These are phyloP conservation scores for Arthrobotrys sinensis DNA, from an alignment of 2,329 filamentous ascomycete species.

Conservation along the genomic window DNA sequence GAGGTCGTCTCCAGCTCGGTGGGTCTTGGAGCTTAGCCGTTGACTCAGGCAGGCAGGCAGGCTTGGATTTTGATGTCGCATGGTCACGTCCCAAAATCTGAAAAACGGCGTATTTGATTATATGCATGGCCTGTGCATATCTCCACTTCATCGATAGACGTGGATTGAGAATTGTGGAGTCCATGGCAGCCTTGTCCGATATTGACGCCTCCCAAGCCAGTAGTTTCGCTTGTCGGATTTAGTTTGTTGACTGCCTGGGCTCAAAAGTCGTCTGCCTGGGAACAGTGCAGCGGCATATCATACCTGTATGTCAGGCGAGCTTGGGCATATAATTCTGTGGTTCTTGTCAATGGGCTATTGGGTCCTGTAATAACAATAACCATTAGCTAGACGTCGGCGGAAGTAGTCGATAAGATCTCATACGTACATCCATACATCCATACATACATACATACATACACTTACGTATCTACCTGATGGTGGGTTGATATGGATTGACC, in stretches of 20 bases:
- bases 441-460: no score
- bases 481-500: background rate
- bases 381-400: no score
- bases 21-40: slow-evolving; percentile 39
- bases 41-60: background rate
- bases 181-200: slow-evolving; percentile 33
- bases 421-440: no score
- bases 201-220: slow-evolving; percentile 12
- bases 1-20: slow-evolving; percentile 41
- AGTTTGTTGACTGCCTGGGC: slow-evolving; percentile 24
- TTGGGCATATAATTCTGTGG: background rate
- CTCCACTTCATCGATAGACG: slow-evolving; percentile 19
- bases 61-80: slow-evolving; percentile 24
- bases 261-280: slow-evolving; percentile 20
- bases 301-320: slow-evolving; percentile 5
- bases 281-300: background rate
- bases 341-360: background rate
- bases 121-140: slow-evolving; percentile 33
- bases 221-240: slow-evolving; percentile 32
- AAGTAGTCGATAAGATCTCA: no score
- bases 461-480: no score
- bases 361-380: background rate
- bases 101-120: background rate
- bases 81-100: background rate
- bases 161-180: slow-evolving; percentile 15